These are phyloP conservation scores for Fagus sylvatica DNA, from an alignment of 306 rosid species.

Conservation along the genomic window DNA sequence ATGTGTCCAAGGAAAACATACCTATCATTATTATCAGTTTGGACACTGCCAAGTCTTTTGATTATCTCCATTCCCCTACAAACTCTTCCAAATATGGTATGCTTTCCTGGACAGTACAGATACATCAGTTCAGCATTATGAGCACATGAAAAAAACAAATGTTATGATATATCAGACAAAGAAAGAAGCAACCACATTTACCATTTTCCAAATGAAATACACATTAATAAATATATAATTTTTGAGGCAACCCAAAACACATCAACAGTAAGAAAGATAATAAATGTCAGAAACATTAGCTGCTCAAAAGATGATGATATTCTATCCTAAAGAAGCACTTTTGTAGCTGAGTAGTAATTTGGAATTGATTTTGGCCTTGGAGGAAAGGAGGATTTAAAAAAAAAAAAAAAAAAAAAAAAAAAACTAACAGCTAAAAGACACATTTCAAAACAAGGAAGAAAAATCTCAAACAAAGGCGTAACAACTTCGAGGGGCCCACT, in stretches of 20 bases:
- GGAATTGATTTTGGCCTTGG: neutral
- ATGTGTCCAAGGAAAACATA: slow-evolving; percentile 28
- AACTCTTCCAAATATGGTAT: slow-evolving; percentile 93
- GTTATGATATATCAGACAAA: slow-evolving; percentile 5
- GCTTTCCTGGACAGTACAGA: slow-evolving; percentile 71
- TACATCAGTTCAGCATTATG: slow-evolving; percentile 9
- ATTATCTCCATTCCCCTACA: slow-evolving; percentile 89
- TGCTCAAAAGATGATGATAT: slow-evolving; percentile 2
- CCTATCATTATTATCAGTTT: slow-evolving; percentile 96
- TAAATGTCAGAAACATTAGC: neutral
- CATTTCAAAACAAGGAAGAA: neutral
- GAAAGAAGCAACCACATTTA: neutral
- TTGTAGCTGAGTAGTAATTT: neutral
- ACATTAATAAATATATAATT: neutral
- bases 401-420: neutral
- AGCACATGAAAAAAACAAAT: slow-evolving; percentile 18
- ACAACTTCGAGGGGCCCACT: neutral
- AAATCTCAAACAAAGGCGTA: neutral
- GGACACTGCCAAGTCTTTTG: slow-evolving; percentile 96
- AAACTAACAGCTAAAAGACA: neutral
- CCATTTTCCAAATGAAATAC: slow-evolving; percentile 1
- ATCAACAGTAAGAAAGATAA: neutral
- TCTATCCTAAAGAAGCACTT: neutral
- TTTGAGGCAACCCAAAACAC: slow-evolving; percentile 1
- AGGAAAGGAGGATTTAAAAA: neutral